Conservation (phyloP, 2,329 filamentous ascomycete species). For the Colletotrichum sojae region DNA sequence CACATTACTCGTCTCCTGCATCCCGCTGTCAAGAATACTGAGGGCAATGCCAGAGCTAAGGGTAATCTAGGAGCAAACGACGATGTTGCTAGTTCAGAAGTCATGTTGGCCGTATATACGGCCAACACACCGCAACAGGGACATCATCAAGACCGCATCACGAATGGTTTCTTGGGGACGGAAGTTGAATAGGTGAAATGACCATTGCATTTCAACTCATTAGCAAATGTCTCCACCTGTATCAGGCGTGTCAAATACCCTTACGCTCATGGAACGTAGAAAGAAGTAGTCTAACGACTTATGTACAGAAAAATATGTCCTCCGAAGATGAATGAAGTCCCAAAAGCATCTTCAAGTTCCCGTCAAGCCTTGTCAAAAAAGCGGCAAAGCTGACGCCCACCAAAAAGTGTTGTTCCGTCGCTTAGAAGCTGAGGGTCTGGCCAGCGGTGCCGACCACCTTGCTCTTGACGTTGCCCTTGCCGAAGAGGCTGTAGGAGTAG, state of each 20-base stretch:
- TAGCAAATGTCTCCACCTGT: too few relatives aligned
- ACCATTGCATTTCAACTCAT: too few relatives aligned
- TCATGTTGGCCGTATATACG: too few relatives aligned
- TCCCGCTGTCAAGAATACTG: too few relatives aligned
- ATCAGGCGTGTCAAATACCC: background rate
- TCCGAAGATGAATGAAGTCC: background rate
- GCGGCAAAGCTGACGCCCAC: background rate
- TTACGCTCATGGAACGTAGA: background rate
- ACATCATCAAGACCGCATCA: too few relatives aligned
- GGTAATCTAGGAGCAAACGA: too few relatives aligned
- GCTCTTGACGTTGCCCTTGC: slow-evolving; percentile 60
- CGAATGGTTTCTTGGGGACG: too few relatives aligned
- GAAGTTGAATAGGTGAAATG: too few relatives aligned
- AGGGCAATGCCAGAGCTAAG: too few relatives aligned
- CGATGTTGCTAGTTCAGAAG: too few relatives aligned
- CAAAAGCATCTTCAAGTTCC: background rate
- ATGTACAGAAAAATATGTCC: background rate
- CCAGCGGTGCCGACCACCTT: slow-evolving; percentile 58
- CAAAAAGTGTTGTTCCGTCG: background rate
- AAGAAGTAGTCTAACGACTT: background rate
- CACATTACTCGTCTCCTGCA: too few relatives aligned
- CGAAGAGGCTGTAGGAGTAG: slow-evolving; percentile 62
- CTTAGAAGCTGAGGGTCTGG: slow-evolving; percentile 53
- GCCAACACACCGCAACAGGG: too few relatives aligned
- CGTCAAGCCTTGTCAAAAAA: background rate